phyloP scores from a whole-genome alignment of 257 asterid genomes.

The Fraxinus americana region DNA sequence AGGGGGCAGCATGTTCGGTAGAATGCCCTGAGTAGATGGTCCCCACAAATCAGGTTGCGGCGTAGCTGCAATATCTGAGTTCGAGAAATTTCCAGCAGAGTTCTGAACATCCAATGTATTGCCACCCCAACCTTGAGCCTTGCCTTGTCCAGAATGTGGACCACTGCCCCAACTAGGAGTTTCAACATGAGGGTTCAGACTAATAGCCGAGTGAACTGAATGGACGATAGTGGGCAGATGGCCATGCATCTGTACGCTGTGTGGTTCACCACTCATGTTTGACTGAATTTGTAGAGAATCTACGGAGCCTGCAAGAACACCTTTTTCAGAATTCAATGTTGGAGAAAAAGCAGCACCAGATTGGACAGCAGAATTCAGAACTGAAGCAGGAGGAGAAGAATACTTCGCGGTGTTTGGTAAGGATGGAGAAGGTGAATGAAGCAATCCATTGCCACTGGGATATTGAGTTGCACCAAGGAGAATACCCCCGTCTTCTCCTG shows the following conservation, averaged over 20 bases:
- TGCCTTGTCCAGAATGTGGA: slow-evolving; percentile 51
- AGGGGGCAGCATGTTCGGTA: slow-evolving; percentile 57
- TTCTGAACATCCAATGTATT: slow-evolving; percentile 46
- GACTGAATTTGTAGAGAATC: slow-evolving; percentile 40
- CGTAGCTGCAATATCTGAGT: slow-evolving; percentile 41
- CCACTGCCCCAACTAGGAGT: slow-evolving; percentile 42
- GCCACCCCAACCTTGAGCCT: slow-evolving; percentile 55
- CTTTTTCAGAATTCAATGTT: slow-evolving; percentile 49
- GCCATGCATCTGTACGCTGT: slow-evolving; percentile 40
- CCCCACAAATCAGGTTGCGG: slow-evolving; percentile 68
- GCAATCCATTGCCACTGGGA: slow-evolving; percentile 40
- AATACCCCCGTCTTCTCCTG: slow-evolving; percentile 39
- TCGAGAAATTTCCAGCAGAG: slow-evolving; percentile 53
- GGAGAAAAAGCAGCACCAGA: slow-evolving; percentile 41
- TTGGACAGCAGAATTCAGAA: slow-evolving; percentile 39
- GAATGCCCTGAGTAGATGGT: slow-evolving; percentile 54
- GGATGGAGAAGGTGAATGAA: slow-evolving; percentile 53
- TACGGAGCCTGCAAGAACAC: slow-evolving; percentile 29
- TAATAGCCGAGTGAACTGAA: slow-evolving; percentile 40
- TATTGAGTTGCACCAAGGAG: slow-evolving; percentile 38
- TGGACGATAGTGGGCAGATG: slow-evolving; percentile 37
- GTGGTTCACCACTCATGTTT: slow-evolving; percentile 42
- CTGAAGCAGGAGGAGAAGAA: slow-evolving; percentile 47
- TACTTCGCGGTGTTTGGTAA: slow-evolving; percentile 35
- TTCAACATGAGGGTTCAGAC: slow-evolving; percentile 54